Conservation (phyloP, 352 stramenopile genomes). For the Globisporangium nodosum region DNA sequence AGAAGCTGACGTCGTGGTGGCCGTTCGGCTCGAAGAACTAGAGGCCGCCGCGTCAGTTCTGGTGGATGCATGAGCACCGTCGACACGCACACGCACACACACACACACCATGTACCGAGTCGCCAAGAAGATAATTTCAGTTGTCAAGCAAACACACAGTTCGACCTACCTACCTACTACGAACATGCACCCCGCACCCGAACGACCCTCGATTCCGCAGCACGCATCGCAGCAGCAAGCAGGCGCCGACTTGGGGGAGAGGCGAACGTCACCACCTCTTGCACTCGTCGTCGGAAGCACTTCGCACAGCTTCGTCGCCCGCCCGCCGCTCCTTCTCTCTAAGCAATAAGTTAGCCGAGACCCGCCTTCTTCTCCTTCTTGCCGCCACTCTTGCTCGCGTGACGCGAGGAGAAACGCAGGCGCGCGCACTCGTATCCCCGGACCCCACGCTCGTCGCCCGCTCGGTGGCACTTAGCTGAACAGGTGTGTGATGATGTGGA, state of each 20-base stretch:
- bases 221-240: too few relatives aligned
- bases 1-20: conserved; percentile 38
- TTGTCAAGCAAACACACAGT: neutral
- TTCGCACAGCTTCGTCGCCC: neutral
- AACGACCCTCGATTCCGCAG: neutral
- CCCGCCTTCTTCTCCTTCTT: neutral
- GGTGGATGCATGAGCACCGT: too few relatives aligned
- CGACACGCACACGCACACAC: too few relatives aligned
- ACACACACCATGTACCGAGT: neutral
- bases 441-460: neutral
- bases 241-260: too few relatives aligned
- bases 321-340: conserved; percentile 5
- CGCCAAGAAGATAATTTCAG: neutral
- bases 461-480: conserved; percentile 20
- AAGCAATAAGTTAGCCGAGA: conserved; percentile 18
- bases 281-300: neutral
- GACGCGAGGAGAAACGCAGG: neutral
- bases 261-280: neutral
- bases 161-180: neutral
- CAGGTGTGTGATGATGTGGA: conserved; percentile 71
- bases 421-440: neutral
- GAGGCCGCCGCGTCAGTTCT: neutral
- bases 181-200: neutral
- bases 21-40: conserved; percentile 18
- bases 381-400: neutral